phyloP scores from a whole-genome alignment of 75 land plant genomes.

The Picea glauca region DNA sequence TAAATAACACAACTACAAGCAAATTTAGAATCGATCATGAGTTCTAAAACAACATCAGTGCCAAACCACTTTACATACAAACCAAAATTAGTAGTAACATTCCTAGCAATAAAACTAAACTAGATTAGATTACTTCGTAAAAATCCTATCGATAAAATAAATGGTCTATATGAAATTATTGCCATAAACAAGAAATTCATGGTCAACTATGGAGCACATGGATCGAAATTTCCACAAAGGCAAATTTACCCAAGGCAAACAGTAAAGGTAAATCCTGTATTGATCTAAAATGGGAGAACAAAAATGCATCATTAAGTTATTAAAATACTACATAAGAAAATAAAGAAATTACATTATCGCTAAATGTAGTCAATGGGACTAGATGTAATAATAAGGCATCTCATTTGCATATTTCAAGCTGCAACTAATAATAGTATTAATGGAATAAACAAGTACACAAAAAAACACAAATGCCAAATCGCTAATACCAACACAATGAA shows the following conservation, averaged over 20 bases:
- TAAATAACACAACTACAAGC: too few relatives aligned
- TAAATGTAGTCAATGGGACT: too few relatives aligned
- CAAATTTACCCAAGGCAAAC: not conserved
- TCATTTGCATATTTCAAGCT: not conserved
- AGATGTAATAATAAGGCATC: too few relatives aligned
- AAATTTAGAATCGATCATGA: not conserved
- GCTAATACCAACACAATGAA: too few relatives aligned
- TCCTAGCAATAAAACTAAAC: too few relatives aligned
- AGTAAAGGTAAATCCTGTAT: not conserved
- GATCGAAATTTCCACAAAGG: not conserved
- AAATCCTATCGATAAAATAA: not conserved
- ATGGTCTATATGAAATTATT: too few relatives aligned
- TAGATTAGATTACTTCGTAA: not conserved
- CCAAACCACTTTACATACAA: too few relatives aligned
- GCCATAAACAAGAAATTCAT: not conserved
- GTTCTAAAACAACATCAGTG: not conserved
- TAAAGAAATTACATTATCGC: too few relatives aligned
- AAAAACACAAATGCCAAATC: not conserved
- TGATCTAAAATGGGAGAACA: not conserved
- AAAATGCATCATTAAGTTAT: too few relatives aligned
- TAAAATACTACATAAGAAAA: too few relatives aligned
- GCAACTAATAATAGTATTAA: not conserved
- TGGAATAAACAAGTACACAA: not conserved
- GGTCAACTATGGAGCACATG: not conserved
- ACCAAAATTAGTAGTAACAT: too few relatives aligned